A percentile compares a stretch with the other conserved stretches of the same genome.
Conservation (phyloP, 345 rosid species). For the Murraya paniculata region DNA sequence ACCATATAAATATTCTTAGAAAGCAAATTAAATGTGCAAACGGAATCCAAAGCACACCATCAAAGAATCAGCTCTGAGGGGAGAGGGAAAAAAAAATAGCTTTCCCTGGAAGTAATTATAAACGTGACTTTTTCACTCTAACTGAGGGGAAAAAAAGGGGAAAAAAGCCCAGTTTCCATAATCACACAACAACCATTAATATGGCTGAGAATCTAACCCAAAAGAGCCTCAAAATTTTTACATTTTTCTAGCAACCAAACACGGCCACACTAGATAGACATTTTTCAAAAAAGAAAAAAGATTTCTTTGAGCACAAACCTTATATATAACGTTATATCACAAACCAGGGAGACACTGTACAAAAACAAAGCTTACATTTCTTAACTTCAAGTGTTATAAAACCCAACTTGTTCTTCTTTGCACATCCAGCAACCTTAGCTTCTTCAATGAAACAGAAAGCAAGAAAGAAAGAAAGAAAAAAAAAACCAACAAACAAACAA, state of each 20-base stretch:
- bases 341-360: neutral
- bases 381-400: conserved; percentile 17
- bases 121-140: neutral
- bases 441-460: conserved; percentile 1
- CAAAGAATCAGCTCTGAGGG: neutral
- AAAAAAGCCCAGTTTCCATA: neutral
- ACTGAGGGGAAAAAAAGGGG: neutral
- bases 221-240: neutral
- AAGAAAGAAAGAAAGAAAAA: neutral
- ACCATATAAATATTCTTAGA: neutral
- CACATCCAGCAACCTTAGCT: conserved; percentile 21
- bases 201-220: neutral
- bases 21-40: neutral
- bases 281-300: neutral
- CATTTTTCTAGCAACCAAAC: conserved; percentile 8
- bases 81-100: neutral
- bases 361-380: conserved; percentile 19
- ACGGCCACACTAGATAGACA: neutral
- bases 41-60: neutral
- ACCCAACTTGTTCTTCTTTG: conserved; percentile 17
- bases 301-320: neutral
- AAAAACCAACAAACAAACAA: neutral
- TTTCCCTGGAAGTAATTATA: neutral
- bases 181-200: neutral
- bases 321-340: neutral